phyloP scores from a whole-genome alignment of 257 asterid species.

The Gynochthodes officinalis region DNA sequence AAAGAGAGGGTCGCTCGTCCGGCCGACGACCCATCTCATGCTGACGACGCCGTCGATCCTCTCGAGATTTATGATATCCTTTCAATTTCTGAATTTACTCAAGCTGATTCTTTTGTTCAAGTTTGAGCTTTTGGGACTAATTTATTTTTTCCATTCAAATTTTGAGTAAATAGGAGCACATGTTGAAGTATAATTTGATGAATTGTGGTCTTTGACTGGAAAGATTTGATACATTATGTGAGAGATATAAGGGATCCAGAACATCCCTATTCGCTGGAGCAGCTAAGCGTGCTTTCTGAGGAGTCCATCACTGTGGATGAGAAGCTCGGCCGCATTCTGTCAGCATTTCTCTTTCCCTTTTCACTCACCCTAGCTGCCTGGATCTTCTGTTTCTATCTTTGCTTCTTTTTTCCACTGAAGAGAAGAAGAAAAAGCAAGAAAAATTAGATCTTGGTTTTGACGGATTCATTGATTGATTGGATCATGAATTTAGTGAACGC shows the following conservation, averaged over 20 bases:
- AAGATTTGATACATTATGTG: slow-evolving; percentile 45
- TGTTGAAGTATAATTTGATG: background rate
- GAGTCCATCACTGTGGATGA: slow-evolving; percentile 86
- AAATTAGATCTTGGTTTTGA: no score
- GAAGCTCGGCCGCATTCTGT: slow-evolving; percentile 79
- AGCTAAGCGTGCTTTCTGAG: slow-evolving; percentile 86
- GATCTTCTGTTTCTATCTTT: background rate
- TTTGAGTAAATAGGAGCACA: no score
- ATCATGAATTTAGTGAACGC: background rate
- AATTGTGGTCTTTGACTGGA: slow-evolving; percentile 52
- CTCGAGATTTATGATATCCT: slow-evolving; percentile 96
- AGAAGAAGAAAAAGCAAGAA: no score
- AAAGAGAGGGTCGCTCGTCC: slow-evolving; percentile 62
- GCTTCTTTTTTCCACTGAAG: background rate
- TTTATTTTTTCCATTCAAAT: no score
- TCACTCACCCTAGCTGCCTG: background rate
- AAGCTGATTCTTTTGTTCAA: background rate
- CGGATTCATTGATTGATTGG: background rate
- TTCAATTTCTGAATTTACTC: background rate
- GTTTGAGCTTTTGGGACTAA: background rate
- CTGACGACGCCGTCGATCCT: slow-evolving; percentile 68
- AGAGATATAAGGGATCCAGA: slow-evolving; percentile 96
- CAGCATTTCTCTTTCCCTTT: slow-evolving; percentile 20
- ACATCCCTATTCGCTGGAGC: slow-evolving; percentile 92
- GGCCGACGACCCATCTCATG: slow-evolving; percentile 46